Conservation (phyloP, 2,329 filamentous ascomycete species). For the Magnaporthales sp. region DNA sequence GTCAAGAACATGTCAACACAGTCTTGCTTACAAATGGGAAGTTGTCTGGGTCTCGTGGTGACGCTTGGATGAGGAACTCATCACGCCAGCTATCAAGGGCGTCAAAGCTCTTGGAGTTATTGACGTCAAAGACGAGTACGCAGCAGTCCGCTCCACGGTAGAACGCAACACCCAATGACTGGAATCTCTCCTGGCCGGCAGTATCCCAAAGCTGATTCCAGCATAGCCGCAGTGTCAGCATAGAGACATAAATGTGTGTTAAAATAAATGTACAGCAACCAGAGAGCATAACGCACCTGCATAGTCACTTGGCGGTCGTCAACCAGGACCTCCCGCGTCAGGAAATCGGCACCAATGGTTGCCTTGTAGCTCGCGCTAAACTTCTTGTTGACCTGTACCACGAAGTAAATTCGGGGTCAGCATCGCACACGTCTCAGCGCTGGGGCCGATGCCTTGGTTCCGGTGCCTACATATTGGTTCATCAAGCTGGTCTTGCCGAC, state of each 20-base stretch:
- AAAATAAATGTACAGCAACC: background rate
- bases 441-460: conserved; percentile 1
- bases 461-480: conserved; percentile 94
- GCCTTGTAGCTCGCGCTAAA: conserved; percentile 99
- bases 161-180: conserved; percentile 94
- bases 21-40: conserved; percentile 80
- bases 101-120: conserved; percentile 98
- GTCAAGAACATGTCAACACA: conserved; percentile 11
- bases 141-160: conserved; percentile 97
- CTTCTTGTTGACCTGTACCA: conserved; percentile 91
- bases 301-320: conserved; percentile 97
- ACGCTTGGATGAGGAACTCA: conserved; percentile 96
- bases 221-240: conserved; percentile 10
- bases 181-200: conserved; percentile 92
- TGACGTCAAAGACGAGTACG: conserved; percentile 95
- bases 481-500: conserved; percentile 99
- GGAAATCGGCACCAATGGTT: conserved; percentile 96
- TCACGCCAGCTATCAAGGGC: conserved; percentile 97
- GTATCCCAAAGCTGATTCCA: conserved; percentile 85
- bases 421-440: background rate
- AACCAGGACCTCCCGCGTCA: conserved; percentile 95
- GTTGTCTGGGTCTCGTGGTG: conserved; percentile 89
- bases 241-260: background rate
- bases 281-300: conserved; percentile 41
- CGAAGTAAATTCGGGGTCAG: conserved; percentile 4